Percentiles rank a stretch among this genome's conserved stretches.
Conservation (phyloP, 495 filamentous ascomycete species). For the Cladorrhinum samala region DNA sequence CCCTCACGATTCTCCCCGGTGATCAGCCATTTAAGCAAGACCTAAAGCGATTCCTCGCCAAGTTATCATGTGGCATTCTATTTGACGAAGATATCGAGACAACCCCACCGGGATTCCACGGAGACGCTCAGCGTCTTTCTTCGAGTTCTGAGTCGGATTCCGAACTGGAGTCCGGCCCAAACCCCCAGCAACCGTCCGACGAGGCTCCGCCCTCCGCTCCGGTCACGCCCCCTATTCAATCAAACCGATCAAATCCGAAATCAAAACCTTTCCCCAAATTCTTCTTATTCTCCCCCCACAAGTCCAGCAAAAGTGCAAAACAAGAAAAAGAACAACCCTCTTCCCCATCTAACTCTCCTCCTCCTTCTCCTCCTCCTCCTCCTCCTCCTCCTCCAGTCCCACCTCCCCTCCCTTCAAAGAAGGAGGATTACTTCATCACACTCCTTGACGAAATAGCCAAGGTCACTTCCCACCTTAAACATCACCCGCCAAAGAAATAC, state of each 20-base stretch:
- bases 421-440: conserved; percentile 57
- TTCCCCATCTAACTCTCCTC: conserved; percentile 3
- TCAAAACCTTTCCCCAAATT: background rate
- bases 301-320: background rate
- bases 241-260: too few species aligned
- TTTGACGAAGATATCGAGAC: conserved; percentile 30
- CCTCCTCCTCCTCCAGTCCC: background rate
- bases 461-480: conserved; percentile 57
- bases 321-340: conserved; percentile 5
- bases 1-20: conserved; percentile 69
- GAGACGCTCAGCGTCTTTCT: conserved; percentile 21
- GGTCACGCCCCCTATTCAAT: too few species aligned
- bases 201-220: conserved; percentile 13
- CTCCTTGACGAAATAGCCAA: conserved; percentile 63
- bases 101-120: conserved; percentile 38
- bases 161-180: conserved; percentile 9
- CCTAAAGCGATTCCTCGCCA: conserved; percentile 29
- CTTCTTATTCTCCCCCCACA: background rate
- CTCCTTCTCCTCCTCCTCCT: background rate
- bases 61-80: conserved; percentile 31
- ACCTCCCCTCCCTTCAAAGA: conserved; percentile 25
- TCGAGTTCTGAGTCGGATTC: conserved; percentile 18
- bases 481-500: conserved; percentile 59
- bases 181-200: conserved; percentile 7
- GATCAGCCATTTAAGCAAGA: conserved; percentile 48